phyloP scores from a whole-genome alignment of 306 rosid species.

The Medicago lupulina region DNA sequence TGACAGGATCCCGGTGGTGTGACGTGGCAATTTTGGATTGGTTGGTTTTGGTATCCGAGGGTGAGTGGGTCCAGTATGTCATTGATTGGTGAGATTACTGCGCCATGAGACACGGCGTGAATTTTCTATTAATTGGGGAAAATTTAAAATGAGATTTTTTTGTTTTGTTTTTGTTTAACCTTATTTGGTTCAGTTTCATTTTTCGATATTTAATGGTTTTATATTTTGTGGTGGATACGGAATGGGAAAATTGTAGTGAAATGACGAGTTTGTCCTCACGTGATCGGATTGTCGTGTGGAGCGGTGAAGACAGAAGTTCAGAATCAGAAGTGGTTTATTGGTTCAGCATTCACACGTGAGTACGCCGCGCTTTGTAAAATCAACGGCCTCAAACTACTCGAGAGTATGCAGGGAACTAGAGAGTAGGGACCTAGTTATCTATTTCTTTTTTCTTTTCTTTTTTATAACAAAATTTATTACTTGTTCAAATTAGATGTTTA shows the following conservation, averaged over 20 bases:
- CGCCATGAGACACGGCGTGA: conserved; percentile 47
- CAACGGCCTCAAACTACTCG: too few relatives aligned
- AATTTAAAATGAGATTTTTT: background rate
- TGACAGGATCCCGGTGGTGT: background rate
- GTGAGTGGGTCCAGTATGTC: background rate
- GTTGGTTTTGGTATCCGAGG: conserved; percentile 32
- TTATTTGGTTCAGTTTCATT: background rate
- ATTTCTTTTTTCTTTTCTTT: too few relatives aligned
- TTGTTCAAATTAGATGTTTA: too few relatives aligned
- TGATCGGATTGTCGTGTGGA: background rate
- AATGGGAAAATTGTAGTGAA: background rate
- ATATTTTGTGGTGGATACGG: background rate
- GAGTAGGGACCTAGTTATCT: too few relatives aligned
- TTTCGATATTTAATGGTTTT: background rate
- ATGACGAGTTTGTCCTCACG: conserved; percentile 16
- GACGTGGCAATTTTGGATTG: background rate
- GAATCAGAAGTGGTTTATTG: background rate
- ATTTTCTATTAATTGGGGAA: conserved; percentile 38
- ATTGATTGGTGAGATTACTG: conserved; percentile 16
- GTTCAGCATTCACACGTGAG: conserved; percentile 46
- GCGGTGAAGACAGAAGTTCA: too few relatives aligned
- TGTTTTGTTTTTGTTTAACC: background rate
- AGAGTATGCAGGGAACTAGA: too few relatives aligned
- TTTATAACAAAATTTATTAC: too few relatives aligned
- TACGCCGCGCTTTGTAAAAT: background rate